Evolutionary conservation across 495 filamentous ascomycete species (phyloP).

Genomic region (Schizothecium vesticola): DNA sequence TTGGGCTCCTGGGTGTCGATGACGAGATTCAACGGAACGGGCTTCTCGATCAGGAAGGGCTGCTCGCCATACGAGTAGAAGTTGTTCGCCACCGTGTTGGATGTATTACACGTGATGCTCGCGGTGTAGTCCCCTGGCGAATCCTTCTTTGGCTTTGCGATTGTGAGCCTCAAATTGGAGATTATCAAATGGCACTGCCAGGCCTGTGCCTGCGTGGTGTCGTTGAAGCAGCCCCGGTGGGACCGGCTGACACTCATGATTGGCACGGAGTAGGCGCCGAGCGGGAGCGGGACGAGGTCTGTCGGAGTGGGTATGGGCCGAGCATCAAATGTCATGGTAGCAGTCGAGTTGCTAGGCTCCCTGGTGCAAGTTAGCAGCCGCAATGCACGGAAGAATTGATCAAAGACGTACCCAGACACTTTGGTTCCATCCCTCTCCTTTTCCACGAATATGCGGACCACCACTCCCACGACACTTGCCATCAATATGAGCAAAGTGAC

Average conservation of each 20-base stretch:
- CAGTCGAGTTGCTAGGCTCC: conserved; percentile 16
- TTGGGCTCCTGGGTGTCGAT: conserved; percentile 54
- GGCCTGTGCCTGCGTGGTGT: conserved; percentile 52
- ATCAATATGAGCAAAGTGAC: conserved; percentile 51
- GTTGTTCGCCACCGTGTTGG: conserved; percentile 29
- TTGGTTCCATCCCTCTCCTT: conserved; percentile 23
- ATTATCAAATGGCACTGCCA: conserved; percentile 60
- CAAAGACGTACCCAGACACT: conserved; percentile 17
- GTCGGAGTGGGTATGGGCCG: conserved; percentile 55
- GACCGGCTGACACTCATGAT: conserved; percentile 43
- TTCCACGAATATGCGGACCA: conserved; percentile 36
- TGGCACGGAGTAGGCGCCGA: conserved; percentile 61
- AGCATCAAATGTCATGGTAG: conserved; percentile 57
- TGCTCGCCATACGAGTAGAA: conserved; percentile 68
- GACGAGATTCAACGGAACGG: conserved; percentile 54
- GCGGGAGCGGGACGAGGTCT: conserved; percentile 54
- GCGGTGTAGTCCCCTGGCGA: conserved; percentile 28
- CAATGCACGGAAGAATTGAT: not conserved
- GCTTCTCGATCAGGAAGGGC: conserved; percentile 50
- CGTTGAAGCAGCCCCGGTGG: conserved; percentile 62
- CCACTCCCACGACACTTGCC: conserved; percentile 58
- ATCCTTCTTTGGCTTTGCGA: conserved; percentile 17
- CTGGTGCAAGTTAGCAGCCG: conserved; percentile 20
- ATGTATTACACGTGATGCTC: conserved; percentile 30
- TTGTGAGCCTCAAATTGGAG: conserved; percentile 29